A percentile compares a stretch with the other conserved stretches of the same genome.
These are phyloP conservation scores for Penicillium sp. DNA, from an alignment of 2,329 filamentous ascomycete genomes.

Conservation along the genomic window DNA sequence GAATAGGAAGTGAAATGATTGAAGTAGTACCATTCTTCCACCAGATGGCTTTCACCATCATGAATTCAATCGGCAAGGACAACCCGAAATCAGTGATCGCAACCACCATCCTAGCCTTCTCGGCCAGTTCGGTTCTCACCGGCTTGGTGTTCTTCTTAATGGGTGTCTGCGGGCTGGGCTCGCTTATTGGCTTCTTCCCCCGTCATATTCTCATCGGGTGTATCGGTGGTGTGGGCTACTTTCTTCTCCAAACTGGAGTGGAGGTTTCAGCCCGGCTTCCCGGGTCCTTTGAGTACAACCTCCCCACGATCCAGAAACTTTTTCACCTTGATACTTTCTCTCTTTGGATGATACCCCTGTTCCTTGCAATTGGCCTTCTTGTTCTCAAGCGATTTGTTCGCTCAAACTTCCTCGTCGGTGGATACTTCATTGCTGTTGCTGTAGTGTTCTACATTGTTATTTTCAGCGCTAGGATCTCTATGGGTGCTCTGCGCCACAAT, in stretches of 20 bases:
- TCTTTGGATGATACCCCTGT: slow-evolving; percentile 79
- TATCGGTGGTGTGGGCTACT: slow-evolving; percentile 95
- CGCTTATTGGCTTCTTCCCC: slow-evolving; percentile 94
- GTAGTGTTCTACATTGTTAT: slow-evolving; percentile 55
- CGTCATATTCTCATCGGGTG: slow-evolving; percentile 95
- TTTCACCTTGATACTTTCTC: slow-evolving; percentile 70
- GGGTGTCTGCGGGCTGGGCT: slow-evolving; percentile 81
- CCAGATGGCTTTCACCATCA: slow-evolving; percentile 92
- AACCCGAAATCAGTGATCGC: slow-evolving; percentile 84
- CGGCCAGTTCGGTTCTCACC: slow-evolving; percentile 85
- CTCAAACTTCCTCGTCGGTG: slow-evolving; percentile 80
- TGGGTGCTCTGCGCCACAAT: slow-evolving; percentile 63
- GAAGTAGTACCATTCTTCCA: slow-evolving; percentile 99
- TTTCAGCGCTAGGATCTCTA: slow-evolving; percentile 59
- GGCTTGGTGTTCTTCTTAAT: slow-evolving; percentile 89
- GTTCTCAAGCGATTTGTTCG: slow-evolving; percentile 71
- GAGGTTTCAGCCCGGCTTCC: slow-evolving; percentile 89
- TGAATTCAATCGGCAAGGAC: slow-evolving; percentile 71
- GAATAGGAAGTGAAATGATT: slow-evolving; percentile 94
- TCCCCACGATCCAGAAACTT: slow-evolving; percentile 72
- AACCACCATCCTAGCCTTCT: slow-evolving; percentile 89
- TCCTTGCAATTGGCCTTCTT: slow-evolving; percentile 72
- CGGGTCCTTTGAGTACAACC: slow-evolving; percentile 77
- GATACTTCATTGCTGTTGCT: slow-evolving; percentile 79
- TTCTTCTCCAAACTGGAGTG: slow-evolving; percentile 84